Evolutionary conservation across 345 rosid species (phyloP), one percentile per base, ranked within the genome.

Genomic region (Eutrema yunnanense): DNA sequence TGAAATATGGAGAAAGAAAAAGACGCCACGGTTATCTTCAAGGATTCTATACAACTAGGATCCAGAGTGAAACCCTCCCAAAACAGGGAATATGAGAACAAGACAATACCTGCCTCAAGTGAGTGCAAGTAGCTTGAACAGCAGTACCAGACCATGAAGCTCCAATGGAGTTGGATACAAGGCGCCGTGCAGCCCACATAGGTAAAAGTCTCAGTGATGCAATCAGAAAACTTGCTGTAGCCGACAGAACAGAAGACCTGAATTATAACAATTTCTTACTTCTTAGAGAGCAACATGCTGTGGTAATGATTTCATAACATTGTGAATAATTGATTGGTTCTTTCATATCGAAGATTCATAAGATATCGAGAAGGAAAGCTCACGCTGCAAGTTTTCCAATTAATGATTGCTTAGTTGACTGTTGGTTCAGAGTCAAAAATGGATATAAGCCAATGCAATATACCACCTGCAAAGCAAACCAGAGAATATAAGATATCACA

Each of bases 381-480:
- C 85, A 88, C 96, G 41, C 73, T 64, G 86, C 78, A 60, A 87
- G 46, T 66, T 80, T 90, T 69, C 77, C 85, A 22, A 87, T 86
- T 30, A 60, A 3, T 11, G 84, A 69, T 82, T 88, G 96, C 67
- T 30, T 72, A 75, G 48, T 63, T 50, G 97, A 93, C 55, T 77
- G 84, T 22, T 51, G 82, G 69, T 89, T 86, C 69, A 89, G 14
- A 62, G 85, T 80, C 72, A 90, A 72, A 82, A 90, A 90, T 11
- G 97, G 98, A 81, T 93, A 93, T 9, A 93, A 67, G 62, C 94
- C 93, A 72, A 86, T 52, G 54, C 75, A 87, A 67, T 81, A 84
- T 41, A 62, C 67, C 36, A 83, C 88, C 96, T 90, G 71, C 48
- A 38, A 70, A 68, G 49, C 55, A 71, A 2, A n/a, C 50, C 13